Evolutionary conservation across 768 basidiomycete species (phyloP), one percentile per base, ranked within the genome.

Genomic region (Agaricus blazei): DNA sequence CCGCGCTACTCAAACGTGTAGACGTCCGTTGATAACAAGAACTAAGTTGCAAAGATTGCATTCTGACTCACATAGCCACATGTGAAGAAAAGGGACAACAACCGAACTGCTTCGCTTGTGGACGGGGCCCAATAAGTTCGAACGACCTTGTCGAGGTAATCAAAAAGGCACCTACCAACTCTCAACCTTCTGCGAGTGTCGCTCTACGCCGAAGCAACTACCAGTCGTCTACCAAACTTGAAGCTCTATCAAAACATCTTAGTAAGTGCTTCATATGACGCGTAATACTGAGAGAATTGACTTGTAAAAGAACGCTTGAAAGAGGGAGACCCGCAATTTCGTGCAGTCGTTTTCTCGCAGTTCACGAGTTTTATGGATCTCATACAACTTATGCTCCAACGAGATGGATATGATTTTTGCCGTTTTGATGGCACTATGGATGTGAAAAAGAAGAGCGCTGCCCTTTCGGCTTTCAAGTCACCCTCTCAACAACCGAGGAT

Each of bases 351-450:
- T 3, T 95, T 95, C 67, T 93, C 90, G 1, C 90, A 95, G 62
- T 94, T 94, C 61, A 95, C 93, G 0, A 84, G 82, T 26, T 96
- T 94, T 67, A 71, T 96, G 53, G 88, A 93, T 63, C 74, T 95
- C 14, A 91, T 95, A 54, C 83, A 91, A 62, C 67, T 72, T 1
- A 83, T 78, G 3, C 72, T 95, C 52, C 76, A 85, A 48, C 83
- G 88, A 19, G 90, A 94, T 63, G 68, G 70, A 1, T 75, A 91
- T 58, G 72, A 81, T 42, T 85, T 82, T 63, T 85, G 83, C 60
- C 82, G 96, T 19, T 93, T 98, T 63, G 96, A 98, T 66, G 96
- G 96, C 1, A 83, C 90, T 0, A 93, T 98, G 90, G 86, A 86
- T 62, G 76, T 96, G 59, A 89, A 87, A 70, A 88, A 87, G 66